Percentiles rank a stretch among this genome's conserved stretches.
These are phyloP conservation scores for Diaporthe citriasiana DNA, from an alignment of 2,329 filamentous ascomycete species.

Conservation along the genomic window DNA sequence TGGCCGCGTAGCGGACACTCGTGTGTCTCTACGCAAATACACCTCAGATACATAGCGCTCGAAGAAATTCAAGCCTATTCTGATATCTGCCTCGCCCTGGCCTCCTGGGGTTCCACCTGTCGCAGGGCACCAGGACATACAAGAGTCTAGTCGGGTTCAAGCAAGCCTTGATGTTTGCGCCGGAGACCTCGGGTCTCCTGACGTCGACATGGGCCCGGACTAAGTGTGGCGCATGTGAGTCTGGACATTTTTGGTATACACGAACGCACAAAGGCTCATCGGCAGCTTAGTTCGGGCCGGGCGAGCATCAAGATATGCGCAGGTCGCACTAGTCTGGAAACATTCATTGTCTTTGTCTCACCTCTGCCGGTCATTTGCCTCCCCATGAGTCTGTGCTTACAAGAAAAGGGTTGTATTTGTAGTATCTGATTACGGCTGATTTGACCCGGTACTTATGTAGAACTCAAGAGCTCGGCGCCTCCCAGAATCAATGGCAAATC, in stretches of 20 bases:
- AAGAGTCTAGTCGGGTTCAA: background rate
- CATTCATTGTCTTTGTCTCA: slow-evolving; percentile 36
- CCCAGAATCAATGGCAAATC: background rate
- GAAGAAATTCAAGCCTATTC: background rate
- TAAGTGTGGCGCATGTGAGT: background rate
- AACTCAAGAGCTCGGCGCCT: background rate
- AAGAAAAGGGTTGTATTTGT: slow-evolving; percentile 25
- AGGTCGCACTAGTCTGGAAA: slow-evolving; percentile 35
- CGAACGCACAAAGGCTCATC: slow-evolving; percentile 5
- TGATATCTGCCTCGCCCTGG: background rate
- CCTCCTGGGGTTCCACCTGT: background rate
- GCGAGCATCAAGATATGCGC: slow-evolving; percentile 7
- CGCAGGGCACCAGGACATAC: background rate
- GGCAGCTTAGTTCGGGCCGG: background rate
- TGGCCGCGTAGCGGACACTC: background rate
- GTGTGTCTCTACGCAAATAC: background rate
- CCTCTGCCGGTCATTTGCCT: background rate
- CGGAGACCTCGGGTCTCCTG: background rate
- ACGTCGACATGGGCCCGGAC: background rate
- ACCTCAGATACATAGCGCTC: background rate
- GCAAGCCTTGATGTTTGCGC: background rate
- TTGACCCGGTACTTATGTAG: slow-evolving; percentile 21
- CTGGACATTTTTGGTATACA: background rate
- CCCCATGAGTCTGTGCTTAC: slow-evolving; percentile 33
- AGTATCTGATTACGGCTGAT: background rate